These are phyloP conservation scores for Calocybe cyanea DNA, from an alignment of 768 basidiomycete genomes.

Conservation along the genomic window DNA sequence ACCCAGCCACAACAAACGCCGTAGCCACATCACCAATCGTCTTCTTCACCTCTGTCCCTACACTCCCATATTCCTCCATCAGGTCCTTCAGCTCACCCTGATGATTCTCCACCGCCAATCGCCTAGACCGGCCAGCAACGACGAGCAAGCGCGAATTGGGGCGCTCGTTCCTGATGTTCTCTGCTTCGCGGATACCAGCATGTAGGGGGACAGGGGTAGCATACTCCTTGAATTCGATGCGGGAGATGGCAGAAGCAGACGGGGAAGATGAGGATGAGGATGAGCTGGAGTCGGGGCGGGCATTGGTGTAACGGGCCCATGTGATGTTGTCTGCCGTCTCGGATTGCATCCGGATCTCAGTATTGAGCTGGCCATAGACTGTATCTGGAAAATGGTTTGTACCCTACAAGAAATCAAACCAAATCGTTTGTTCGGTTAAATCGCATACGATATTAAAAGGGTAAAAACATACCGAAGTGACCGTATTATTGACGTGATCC, in stretches of 20 bases:
- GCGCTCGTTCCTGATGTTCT: neutral
- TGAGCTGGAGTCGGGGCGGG: constrained; percentile 3
- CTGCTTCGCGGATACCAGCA: constrained; percentile 47
- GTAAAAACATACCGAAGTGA: no score
- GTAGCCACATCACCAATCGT: constrained; percentile 85
- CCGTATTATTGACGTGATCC: no score
- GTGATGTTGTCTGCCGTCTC: constrained; percentile 80
- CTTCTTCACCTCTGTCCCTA: constrained; percentile 66
- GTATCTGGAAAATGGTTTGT: constrained; percentile 58
- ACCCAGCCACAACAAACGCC: constrained; percentile 63
- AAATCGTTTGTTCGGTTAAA: neutral
- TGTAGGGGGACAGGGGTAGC: constrained; percentile 59
- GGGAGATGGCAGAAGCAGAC: constrained; percentile 36
- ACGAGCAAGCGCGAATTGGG: constrained; percentile 44
- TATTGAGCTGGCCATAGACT: constrained; percentile 60
- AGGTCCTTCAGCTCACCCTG: constrained; percentile 63
- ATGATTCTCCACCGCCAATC: constrained; percentile 73
- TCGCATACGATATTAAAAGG: neutral
- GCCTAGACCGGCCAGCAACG: constrained; percentile 69
- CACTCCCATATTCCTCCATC: constrained; percentile 49
- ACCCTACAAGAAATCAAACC: constrained; percentile 16
- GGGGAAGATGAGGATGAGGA: constrained; percentile 15
- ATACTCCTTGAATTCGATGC: constrained; percentile 60
- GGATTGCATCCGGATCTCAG: constrained; percentile 67
- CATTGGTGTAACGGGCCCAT: constrained; percentile 61